Conservation (phyloP, 108 stramenopile genomes). For the Pseudonitzschia pungens region DNA sequence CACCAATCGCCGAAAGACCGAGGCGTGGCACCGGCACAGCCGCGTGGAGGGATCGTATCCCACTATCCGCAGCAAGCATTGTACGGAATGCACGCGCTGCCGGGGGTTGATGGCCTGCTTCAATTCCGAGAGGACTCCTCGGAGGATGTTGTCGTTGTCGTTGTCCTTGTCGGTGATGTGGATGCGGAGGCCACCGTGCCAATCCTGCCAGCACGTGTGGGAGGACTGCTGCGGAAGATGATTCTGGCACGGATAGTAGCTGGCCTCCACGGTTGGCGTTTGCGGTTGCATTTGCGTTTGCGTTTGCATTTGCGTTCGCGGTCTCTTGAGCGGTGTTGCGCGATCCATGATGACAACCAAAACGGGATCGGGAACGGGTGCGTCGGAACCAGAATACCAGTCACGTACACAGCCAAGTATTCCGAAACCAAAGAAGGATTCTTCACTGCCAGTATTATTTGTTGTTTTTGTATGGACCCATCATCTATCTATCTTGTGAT, state of each 20-base stretch:
- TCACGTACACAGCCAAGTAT: no score
- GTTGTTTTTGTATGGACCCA: no score
- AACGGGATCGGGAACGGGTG: no score
- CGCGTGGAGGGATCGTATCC: conserved; percentile 24
- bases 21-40: conserved; percentile 4
- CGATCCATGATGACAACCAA: background rate
- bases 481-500: no score
- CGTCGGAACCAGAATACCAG: no score
- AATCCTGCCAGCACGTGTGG: no score
- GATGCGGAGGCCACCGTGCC: no score
- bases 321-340: background rate
- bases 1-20: conserved; percentile 9
- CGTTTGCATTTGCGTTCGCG: background rate
- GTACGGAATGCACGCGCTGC: conserved; percentile 27
- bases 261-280: no score
- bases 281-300: background rate
- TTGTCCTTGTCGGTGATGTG: background rate
- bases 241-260: no score
- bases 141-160: background rate
- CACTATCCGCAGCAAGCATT: conserved; percentile 15
- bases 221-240: no score
- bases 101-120: conserved; percentile 33
- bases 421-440: no score
- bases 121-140: background rate
- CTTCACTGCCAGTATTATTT: no score